phyloP scores from a whole-genome alignment of 441 rosid species.

The Mallotus repandus region DNA sequence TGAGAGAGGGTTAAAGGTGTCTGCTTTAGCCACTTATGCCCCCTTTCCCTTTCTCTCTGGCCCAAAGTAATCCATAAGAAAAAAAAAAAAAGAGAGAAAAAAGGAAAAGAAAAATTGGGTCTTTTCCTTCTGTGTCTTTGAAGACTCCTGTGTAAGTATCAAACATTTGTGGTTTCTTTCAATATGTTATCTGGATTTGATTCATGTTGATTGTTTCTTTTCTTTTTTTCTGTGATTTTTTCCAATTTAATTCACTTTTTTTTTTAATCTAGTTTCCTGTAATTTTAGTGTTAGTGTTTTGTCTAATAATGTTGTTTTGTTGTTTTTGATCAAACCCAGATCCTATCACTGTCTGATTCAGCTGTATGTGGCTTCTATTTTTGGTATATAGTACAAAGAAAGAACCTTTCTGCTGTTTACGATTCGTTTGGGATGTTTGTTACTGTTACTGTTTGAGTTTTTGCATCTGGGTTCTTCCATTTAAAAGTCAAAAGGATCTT shows the following conservation, averaged over 20 bases:
- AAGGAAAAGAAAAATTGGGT: background rate
- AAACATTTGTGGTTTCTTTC: background rate
- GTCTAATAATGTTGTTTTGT: conserved; percentile 17
- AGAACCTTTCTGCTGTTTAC: conserved; percentile 17
- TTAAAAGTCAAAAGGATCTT: conserved; percentile 24
- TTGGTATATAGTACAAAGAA: background rate
- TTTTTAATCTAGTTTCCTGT: background rate
- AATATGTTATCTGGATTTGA: conserved; percentile 13
- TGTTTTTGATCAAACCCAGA: conserved; percentile 32
- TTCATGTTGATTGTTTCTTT: background rate
- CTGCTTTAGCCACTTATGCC: conserved; percentile 17
- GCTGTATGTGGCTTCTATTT: conserved; percentile 5
- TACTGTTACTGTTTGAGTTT: conserved; percentile 17
- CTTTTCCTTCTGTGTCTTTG: conserved; percentile 7
- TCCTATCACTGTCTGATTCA: conserved; percentile 23
- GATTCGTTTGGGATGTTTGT: conserved; percentile 12
- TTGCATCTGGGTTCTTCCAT: conserved; percentile 26
- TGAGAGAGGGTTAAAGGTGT: conserved; percentile 15
- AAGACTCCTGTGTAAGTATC: conserved; percentile 27
- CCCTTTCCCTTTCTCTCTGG: conserved; percentile 10
- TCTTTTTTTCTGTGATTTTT: background rate
- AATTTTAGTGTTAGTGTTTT: background rate
- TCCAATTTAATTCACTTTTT: background rate
- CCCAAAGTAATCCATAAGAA: conserved; percentile 10
- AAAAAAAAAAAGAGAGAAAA: background rate